phyloP scores from a whole-genome alignment of 805 yeast species.

The Tetrapisispora iriomotensis region DNA sequence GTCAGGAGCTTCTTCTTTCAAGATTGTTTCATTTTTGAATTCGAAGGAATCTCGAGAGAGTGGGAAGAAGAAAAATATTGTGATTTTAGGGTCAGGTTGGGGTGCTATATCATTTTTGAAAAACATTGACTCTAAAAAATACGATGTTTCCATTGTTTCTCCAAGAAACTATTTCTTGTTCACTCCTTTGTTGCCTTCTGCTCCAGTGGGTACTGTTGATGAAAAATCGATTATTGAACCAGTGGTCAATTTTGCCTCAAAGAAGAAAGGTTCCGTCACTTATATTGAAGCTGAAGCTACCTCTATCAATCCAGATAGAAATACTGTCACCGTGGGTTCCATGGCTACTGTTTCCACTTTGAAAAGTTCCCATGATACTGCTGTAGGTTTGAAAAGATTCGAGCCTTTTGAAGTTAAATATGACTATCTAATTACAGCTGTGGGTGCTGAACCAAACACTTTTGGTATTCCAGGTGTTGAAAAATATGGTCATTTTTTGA shows the following conservation, averaged over 20 bases:
- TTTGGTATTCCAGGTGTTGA: conserved; percentile 88
- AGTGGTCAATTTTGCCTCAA: conserved; percentile 76
- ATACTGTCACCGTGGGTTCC: conserved; percentile 53
- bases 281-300: conserved; percentile 90
- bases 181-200: conserved; percentile 87
- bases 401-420: conserved; percentile 43
- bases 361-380: conserved; percentile 21
- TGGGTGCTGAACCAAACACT: conserved; percentile 90
- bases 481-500: conserved; percentile 76
- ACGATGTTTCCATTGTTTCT: conserved; percentile 80
- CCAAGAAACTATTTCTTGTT: conserved; percentile 91
- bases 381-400: conserved; percentile 31
- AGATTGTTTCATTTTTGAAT: conserved; percentile 20
- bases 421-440: conserved; percentile 82
- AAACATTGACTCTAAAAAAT: conserved; percentile 74
- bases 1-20: conserved; percentile 31
- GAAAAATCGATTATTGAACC: conserved; percentile 94
- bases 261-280: conserved; percentile 63
- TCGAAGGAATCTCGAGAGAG: conserved; percentile 1
- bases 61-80: conserved; percentile 36
- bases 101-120: conserved; percentile 82
- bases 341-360: conserved; percentile 28
- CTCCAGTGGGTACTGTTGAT: conserved; percentile 84
- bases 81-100: conserved; percentile 86
- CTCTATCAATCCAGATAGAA: conserved; percentile 64